These are phyloP conservation scores for Ustilago nuda DNA, from an alignment of 1,284 basidiomycete genomes.

Conservation along the genomic window DNA sequence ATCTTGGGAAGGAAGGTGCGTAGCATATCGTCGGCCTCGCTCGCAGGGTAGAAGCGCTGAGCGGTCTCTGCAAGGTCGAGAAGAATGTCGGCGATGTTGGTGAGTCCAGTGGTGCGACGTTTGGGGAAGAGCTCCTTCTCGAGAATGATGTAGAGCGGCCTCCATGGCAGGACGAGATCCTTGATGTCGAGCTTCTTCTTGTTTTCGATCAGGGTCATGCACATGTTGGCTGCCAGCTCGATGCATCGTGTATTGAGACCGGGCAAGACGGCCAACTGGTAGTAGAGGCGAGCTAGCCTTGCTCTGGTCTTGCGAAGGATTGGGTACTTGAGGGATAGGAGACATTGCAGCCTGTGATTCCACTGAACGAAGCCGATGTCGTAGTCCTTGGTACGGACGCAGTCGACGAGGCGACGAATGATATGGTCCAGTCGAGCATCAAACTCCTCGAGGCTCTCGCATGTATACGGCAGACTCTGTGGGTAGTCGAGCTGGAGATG, in stretches of 20 bases:
- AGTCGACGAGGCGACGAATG: conserved; percentile 79
- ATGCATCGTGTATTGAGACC: conserved; percentile 79
- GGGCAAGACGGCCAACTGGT: conserved; percentile 80
- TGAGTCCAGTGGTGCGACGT: conserved; percentile 72
- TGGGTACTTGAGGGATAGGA: conserved; percentile 69
- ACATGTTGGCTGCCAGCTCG: conserved; percentile 79
- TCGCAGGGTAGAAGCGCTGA: conserved; percentile 89
- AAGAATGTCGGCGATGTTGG: conserved; percentile 78
- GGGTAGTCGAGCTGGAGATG: conserved; percentile 64
- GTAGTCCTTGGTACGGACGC: conserved; percentile 79
- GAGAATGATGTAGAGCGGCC: conserved; percentile 83
- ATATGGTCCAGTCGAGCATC: conserved; percentile 83
- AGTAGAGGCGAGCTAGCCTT: conserved; percentile 83
- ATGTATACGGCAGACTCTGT: conserved; percentile 78
- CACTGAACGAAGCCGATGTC: conserved; percentile 73
- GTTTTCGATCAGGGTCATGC: conserved; percentile 80
- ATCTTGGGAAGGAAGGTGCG: conserved; percentile 79
- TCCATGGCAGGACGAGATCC: conserved; percentile 89
- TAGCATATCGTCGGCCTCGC: conserved; percentile 90
- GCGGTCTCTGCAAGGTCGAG: conserved; percentile 85
- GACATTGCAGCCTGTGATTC: conserved; percentile 67
- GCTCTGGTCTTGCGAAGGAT: conserved; percentile 75
- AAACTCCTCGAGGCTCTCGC: conserved; percentile 84
- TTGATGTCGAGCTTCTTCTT: conserved; percentile 81
- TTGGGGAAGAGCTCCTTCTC: conserved; percentile 85